Conservation (phyloP, 2,329 filamentous ascomycete genomes). For the Lachnellula arida region DNA sequence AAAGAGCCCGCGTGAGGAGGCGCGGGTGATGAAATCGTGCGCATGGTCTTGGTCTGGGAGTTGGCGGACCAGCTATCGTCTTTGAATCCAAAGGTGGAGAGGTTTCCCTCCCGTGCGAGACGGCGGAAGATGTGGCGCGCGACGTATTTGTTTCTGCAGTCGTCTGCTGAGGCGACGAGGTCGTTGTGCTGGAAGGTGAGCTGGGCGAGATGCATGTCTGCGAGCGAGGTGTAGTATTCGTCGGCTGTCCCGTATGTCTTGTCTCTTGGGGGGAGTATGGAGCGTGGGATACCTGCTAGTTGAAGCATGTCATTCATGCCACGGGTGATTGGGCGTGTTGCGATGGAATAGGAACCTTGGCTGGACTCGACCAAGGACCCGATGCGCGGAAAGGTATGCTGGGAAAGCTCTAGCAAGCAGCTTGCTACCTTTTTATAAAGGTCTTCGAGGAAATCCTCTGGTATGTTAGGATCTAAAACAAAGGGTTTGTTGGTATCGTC, state of each 20-base stretch:
- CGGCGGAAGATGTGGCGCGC: conserved; percentile 38
- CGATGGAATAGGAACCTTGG: conserved; percentile 37
- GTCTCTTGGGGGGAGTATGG: background rate
- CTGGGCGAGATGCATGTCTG: conserved; percentile 7
- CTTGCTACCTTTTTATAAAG: background rate
- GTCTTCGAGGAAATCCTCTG: background rate
- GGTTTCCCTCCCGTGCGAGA: conserved; percentile 21
- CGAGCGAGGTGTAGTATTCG: conserved; percentile 7
- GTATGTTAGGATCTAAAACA: conserved; percentile 26
- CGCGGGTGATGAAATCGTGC: conserved; percentile 8
- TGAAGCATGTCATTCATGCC: background rate
- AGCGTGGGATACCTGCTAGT: conserved; percentile 3
- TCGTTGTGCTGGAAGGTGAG: conserved; percentile 38
- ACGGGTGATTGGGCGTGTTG: conserved; percentile 22
- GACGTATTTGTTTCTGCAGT: conserved; percentile 39
- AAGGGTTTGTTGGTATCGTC: conserved; percentile 27
- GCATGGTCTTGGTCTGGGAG: background rate
- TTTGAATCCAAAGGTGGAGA: conserved; percentile 3
- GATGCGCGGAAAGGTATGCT: background rate
- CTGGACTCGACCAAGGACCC: background rate
- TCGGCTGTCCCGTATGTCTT: conserved; percentile 3
- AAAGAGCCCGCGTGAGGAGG: conserved; percentile 12
- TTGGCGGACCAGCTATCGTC: background rate
- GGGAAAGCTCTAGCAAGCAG: background rate
- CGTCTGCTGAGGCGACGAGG: conserved; percentile 32